Evolutionary conservation across 78 protist species (phyloP).

Genomic region (Dictyostelium intermedium): DNA sequence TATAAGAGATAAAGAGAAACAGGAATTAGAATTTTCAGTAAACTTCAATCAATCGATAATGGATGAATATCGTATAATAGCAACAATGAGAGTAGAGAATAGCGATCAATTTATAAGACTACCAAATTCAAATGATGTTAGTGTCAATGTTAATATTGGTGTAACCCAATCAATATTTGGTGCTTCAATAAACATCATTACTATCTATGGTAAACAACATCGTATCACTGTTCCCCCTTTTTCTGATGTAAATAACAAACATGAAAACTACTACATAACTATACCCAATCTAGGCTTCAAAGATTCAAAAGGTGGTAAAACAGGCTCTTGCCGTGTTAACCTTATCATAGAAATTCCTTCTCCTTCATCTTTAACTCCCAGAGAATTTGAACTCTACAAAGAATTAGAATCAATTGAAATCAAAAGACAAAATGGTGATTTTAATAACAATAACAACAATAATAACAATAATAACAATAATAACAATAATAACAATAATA

Average conservation of each 20-base stretch:
- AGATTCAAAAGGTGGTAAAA: conserved; percentile 47
- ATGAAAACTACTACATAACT: neutral
- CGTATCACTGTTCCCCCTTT: conserved; percentile 21
- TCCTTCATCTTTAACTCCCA: neutral
- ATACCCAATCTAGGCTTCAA: conserved; percentile 35
- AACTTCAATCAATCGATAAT: neutral
- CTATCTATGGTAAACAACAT: neutral
- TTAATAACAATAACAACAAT: neutral
- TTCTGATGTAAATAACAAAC: neutral
- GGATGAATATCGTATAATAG: conserved; percentile 15
- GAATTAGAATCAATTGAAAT: conserved; percentile 25
- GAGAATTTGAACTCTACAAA: conserved; percentile 49
- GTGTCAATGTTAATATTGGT: neutral
- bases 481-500: neutral
- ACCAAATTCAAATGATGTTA: conserved; percentile 15
- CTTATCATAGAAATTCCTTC: conserved; percentile 20
- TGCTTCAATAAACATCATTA: neutral
- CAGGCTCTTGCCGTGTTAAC: neutral
- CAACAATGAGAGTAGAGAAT: conserved; percentile 10
- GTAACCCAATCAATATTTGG: conserved; percentile 62
- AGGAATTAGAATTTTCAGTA: neutral
- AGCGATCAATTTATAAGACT: conserved; percentile 3
- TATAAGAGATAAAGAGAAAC: conserved; percentile 9
- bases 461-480: neutral
- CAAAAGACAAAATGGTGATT: neutral